Base-by-base conservation (phyloP, 148 eudicot species). In the Cornus florida region DNA sequence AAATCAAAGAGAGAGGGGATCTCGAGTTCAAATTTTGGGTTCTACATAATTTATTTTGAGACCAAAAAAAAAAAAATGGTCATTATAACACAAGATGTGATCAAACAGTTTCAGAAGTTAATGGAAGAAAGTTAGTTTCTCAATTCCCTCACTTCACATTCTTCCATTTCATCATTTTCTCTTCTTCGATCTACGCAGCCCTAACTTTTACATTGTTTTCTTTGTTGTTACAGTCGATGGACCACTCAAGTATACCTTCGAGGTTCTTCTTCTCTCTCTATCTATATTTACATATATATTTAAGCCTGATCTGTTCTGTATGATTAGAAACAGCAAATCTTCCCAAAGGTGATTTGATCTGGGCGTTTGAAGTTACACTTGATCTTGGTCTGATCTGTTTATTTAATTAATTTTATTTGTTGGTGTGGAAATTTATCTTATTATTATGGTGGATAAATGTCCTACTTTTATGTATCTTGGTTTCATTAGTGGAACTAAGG, bases 71-170 rank as follows among this genome's bases (percentile, higher is more conserved):
- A 28, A 69, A 88, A 72, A 48, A 88, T 86, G 91, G 91, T 74
- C 79, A 76, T 78, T 46, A 76, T 88, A 24, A 84, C 84, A 0
- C 90, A 90, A 33, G 96, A 93, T 50, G 90, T 92, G 86, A 73
- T 95, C 82, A 88, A 89, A 79, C 88, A 91, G 84, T 85, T 93
- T 48, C 90, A 91, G 81, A 72, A 84, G 71, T 85, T 87, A 74
- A 84, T 93, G 85, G 93, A 93, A 56, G 80, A 81, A 77, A 85
- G 97, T 91, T 73, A 70, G 80, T 67, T 20, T 60, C 74, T 68
- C 16, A 12, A 6, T 66, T 53, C 33, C 33, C 70, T 71, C 57
- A 35, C 73, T 85, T 78, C 48, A 71, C 74, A 38, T 74, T 56
- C 22, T 73, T 72, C 46, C 19, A 38, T 74, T 82, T 48, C 19